phyloP scores from a whole-genome alignment of 2,329 filamentous ascomycete genomes.

The Capronia coronata region DNA sequence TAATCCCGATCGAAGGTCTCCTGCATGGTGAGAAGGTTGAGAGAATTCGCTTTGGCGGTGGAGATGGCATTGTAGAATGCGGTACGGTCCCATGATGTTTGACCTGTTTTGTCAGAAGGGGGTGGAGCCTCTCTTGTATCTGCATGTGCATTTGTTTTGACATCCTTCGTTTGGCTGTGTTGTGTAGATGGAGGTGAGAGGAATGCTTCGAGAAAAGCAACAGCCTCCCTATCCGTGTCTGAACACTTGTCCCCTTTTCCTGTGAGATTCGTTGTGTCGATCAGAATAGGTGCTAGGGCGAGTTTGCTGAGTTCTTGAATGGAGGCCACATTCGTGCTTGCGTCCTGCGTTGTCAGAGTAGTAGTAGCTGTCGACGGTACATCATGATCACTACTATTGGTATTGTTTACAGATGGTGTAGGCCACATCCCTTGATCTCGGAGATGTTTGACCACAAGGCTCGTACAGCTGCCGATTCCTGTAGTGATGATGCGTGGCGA shows the following conservation, averaged over 20 bases:
- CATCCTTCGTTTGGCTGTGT: background rate
- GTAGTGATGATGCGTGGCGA: slow-evolving; percentile 50
- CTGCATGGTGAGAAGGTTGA: slow-evolving; percentile 47
- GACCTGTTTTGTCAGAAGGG: background rate
- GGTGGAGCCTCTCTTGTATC: background rate
- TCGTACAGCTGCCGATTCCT: slow-evolving; percentile 53
- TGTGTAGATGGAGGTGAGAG: slow-evolving; percentile 30
- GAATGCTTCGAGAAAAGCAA: slow-evolving; percentile 48
- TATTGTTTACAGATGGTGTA: slow-evolving; percentile 31
- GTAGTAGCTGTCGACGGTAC: slow-evolving; percentile 3
- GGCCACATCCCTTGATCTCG: slow-evolving; percentile 42
- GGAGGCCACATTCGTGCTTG: background rate
- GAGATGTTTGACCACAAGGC: slow-evolving; percentile 48
- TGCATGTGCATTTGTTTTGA: background rate
- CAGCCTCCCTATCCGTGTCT: slow-evolving; percentile 44
- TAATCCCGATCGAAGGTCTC: slow-evolving; percentile 59
- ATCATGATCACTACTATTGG: background rate
- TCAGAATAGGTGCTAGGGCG: slow-evolving; percentile 39
- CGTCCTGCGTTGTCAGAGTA: slow-evolving; percentile 31
- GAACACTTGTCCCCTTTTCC: slow-evolving; percentile 39
- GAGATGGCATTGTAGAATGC: slow-evolving; percentile 49
- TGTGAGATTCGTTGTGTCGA: slow-evolving; percentile 42
- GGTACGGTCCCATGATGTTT: slow-evolving; percentile 31
- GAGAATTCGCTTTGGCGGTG: slow-evolving; percentile 49
- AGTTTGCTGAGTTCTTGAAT: slow-evolving; percentile 40